Evolutionary conservation across 345 rosid species (phyloP).

Genomic region (Salix arbutifolia): DNA sequence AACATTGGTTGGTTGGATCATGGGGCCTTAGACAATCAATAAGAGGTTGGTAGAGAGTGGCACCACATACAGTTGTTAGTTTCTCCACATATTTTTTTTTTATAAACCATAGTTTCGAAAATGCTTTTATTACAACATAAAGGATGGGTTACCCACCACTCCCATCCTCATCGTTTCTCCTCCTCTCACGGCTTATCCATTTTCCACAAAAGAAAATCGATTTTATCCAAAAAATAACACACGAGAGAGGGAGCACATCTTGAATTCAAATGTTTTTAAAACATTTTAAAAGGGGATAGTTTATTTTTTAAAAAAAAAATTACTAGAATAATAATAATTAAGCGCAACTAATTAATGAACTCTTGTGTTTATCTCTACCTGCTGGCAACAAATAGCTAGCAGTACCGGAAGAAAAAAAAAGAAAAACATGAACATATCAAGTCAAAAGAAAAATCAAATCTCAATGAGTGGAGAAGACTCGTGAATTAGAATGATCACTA

Average conservation of each 20-base stretch:
- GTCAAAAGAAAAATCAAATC: background rate
- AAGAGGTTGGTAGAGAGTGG: conserved; percentile 37
- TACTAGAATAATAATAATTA: background rate
- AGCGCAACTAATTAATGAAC: background rate
- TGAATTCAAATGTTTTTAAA: background rate
- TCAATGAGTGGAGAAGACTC: background rate
- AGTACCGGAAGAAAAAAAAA: too few species aligned
- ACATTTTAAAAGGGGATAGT: too few species aligned
- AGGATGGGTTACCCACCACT: conserved; percentile 46
- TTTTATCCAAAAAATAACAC: conserved; percentile 14
- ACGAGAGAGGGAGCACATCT: background rate
- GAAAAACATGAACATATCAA: background rate
- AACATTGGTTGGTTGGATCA: conserved; percentile 21
- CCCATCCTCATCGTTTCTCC: conserved; percentile 36
- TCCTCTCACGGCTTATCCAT: conserved; percentile 67
- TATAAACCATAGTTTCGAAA: background rate
- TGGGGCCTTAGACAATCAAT: conserved; percentile 20
- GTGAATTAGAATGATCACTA: background rate
- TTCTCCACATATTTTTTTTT: conserved; percentile 21
- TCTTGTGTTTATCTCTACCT: background rate
- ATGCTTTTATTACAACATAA: conserved; percentile 1
- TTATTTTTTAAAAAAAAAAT: too few species aligned
- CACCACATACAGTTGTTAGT: conserved; percentile 26
- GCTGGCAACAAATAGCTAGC: background rate
- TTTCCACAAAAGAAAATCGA: conserved; percentile 13